These are phyloP conservation scores for Phialocephala sp. DNA, from an alignment of 2,329 filamentous ascomycete species.

Conservation along the genomic window DNA sequence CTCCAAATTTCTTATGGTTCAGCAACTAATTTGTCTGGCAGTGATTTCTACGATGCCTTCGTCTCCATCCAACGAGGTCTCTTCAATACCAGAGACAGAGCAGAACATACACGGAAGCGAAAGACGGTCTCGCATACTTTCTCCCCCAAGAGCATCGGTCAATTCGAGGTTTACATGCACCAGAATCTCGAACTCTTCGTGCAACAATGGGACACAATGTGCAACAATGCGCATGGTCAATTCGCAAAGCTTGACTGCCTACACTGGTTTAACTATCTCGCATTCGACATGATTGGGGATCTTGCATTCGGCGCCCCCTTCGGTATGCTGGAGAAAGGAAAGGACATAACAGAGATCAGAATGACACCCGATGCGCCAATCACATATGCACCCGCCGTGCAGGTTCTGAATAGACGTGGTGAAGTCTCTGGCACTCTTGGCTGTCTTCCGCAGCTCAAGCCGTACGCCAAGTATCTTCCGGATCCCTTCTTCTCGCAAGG, in stretches of 20 bases:
- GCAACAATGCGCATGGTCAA: slow-evolving; percentile 47
- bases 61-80: slow-evolving; percentile 84
- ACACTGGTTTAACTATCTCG: slow-evolving; percentile 77
- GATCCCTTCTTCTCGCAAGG: slow-evolving; percentile 83
- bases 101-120: slow-evolving; percentile 85
- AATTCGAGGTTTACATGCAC: slow-evolving; percentile 91
- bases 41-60: slow-evolving; percentile 82
- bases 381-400: slow-evolving; percentile 77
- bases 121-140: slow-evolving; percentile 91
- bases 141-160: slow-evolving; percentile 76
- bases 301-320: slow-evolving; percentile 79
- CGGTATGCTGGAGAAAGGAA: slow-evolving; percentile 79
- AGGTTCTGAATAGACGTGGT: slow-evolving; percentile 86
- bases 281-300: slow-evolving; percentile 59
- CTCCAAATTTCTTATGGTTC: slow-evolving; percentile 46
- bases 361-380: slow-evolving; percentile 63
- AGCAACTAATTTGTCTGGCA: slow-evolving; percentile 11
- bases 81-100: slow-evolving; percentile 86
- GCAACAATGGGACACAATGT: slow-evolving; percentile 72
- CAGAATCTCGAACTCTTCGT: slow-evolving; percentile 77
- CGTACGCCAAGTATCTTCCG: slow-evolving; percentile 79
- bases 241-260: slow-evolving; percentile 74
- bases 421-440: slow-evolving; percentile 85
- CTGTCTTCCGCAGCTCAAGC: slow-evolving; percentile 74
- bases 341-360: slow-evolving; percentile 77